Evolutionary conservation across 2,329 filamentous ascomycete species (phyloP).

Genomic region (Colletotrichum godetiae): DNA sequence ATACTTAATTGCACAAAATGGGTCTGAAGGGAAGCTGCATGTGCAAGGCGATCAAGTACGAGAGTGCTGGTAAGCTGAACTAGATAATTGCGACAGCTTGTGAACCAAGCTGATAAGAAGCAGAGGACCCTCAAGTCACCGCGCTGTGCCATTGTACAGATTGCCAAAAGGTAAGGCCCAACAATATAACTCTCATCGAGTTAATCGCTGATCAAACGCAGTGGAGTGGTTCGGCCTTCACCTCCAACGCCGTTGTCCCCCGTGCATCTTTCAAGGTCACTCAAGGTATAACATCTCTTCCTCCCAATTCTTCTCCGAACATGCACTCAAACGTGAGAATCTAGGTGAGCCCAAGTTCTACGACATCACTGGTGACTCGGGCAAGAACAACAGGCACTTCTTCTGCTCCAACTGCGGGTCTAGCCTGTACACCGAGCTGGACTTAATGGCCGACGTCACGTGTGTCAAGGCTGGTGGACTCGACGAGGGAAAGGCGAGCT

Average conservation of each 20-base stretch:
- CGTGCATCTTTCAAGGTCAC: conserved; percentile 58
- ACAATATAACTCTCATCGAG: background rate
- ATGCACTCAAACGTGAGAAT: background rate
- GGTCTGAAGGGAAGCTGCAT: conserved; percentile 47
- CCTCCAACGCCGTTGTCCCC: conserved; percentile 63
- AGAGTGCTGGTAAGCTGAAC: conserved; percentile 46
- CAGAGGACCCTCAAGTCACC: conserved; percentile 53
- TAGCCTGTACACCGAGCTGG: conserved; percentile 62
- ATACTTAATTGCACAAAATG: conserved; percentile 6
- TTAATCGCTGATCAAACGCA: conserved; percentile 34
- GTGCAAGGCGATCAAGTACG: conserved; percentile 48
- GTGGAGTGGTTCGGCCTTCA: conserved; percentile 65
- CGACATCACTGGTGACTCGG: conserved; percentile 58
- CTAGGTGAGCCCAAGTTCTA: conserved; percentile 59
- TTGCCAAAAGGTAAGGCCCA: conserved; percentile 61
- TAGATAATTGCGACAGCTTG: no score
- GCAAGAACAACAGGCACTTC: conserved; percentile 66
- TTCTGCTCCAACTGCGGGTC: conserved; percentile 66
- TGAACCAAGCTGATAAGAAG: background rate
- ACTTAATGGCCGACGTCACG: conserved; percentile 62
- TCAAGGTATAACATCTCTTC: conserved; percentile 49
- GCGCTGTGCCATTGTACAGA: conserved; percentile 65
- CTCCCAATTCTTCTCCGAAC: background rate
- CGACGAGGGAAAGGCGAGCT: conserved; percentile 58
- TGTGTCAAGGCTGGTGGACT: conserved; percentile 63